A percentile compares a stretch with the other conserved stretches of the same genome.
Evolutionary conservation across 2,329 filamentous ascomycete species (phyloP).

Genomic region (Fusarium illudens): DNA sequence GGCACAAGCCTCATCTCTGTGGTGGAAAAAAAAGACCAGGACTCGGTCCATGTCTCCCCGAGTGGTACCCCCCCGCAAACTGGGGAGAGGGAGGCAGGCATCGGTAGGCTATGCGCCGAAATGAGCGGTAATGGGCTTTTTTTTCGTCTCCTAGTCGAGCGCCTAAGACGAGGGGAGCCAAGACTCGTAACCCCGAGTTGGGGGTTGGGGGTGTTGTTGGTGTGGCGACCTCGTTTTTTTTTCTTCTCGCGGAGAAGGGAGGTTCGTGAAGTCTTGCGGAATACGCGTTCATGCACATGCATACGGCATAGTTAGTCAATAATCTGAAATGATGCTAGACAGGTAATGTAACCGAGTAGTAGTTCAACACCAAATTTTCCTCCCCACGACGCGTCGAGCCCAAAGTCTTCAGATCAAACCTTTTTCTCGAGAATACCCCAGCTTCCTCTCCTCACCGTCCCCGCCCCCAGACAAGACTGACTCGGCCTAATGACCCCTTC

Average conservation of each 20-base stretch:
- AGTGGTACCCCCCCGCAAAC: background rate
- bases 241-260: background rate
- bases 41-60: background rate
- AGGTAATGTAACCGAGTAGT: no score
- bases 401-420: background rate
- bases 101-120: conserved; percentile 2
- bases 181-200: background rate
- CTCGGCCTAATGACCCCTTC: background rate
- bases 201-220: background rate
- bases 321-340: background rate
- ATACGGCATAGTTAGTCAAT: background rate
- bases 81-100: background rate
- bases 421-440: background rate
- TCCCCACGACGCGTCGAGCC: background rate
- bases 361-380: no score
- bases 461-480: background rate
- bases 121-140: no score
- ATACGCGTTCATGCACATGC: background rate
- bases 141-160: no score
- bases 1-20: background rate
- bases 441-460: background rate
- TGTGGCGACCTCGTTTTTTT: background rate
- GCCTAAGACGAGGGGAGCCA: background rate
- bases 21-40: background rate
- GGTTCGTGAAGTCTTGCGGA: background rate